These are phyloP conservation scores for Cladophialophora immunda DNA, from an alignment of 2,329 filamentous ascomycete genomes.

Conservation along the genomic window DNA sequence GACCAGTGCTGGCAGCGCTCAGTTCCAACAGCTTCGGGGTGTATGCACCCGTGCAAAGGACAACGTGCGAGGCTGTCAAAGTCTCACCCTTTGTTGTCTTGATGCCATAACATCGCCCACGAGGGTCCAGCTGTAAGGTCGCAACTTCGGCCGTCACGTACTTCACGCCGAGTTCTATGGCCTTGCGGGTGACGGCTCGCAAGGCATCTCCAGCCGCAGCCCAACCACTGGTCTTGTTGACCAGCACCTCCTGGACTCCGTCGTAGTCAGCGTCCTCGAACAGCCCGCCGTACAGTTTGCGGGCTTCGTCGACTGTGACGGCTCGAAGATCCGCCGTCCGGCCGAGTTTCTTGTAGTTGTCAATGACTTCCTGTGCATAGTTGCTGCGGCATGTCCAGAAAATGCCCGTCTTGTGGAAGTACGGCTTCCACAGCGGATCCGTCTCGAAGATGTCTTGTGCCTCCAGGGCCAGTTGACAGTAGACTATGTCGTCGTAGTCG, in stretches of 20 bases:
- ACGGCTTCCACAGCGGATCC: slow-evolving; percentile 51
- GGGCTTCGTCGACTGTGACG: slow-evolving; percentile 62
- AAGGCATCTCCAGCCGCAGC: slow-evolving; percentile 69
- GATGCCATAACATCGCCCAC: slow-evolving; percentile 50
- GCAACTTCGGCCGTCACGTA: slow-evolving; percentile 65
- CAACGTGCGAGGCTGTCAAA: slow-evolving; percentile 43
- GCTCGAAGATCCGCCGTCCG: slow-evolving; percentile 56
- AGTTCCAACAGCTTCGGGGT: slow-evolving; percentile 51
- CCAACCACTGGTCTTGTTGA: slow-evolving; percentile 70
- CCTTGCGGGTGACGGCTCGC: slow-evolving; percentile 62
- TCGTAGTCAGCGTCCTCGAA: slow-evolving; percentile 69
- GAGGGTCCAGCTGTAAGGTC: slow-evolving; percentile 58
- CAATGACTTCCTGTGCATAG: slow-evolving; percentile 59
- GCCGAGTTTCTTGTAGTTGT: slow-evolving; percentile 61
- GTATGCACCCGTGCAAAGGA: slow-evolving; percentile 47
- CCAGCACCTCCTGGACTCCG: slow-evolving; percentile 66
- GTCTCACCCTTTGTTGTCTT: slow-evolving; percentile 41
- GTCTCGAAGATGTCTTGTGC: slow-evolving; percentile 46
- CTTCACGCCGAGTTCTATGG: slow-evolving; percentile 65
- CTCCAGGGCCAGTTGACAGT: slow-evolving; percentile 45
- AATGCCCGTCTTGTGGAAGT: slow-evolving; percentile 62
- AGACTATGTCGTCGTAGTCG: slow-evolving; percentile 43
- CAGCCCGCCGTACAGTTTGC: slow-evolving; percentile 64
- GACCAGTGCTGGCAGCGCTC: slow-evolving; percentile 51
- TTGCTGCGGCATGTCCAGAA: slow-evolving; percentile 58